phyloP scores from a whole-genome alignment of 176 grass and related monocot genomes.

The Carex cristatella region DNA sequence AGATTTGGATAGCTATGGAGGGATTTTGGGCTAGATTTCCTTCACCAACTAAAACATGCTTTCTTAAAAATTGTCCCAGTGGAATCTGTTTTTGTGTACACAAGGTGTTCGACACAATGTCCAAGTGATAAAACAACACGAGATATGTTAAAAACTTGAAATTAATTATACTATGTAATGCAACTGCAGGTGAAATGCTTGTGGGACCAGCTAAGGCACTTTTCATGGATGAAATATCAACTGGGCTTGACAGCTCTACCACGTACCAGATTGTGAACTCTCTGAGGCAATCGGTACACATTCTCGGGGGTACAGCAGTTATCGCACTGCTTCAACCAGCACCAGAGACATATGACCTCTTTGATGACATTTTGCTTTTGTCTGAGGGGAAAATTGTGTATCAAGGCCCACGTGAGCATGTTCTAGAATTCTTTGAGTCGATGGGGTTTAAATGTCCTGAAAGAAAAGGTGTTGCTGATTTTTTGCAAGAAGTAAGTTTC shows the following conservation, averaged over 20 bases:
- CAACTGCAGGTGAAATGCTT: constrained; percentile 82
- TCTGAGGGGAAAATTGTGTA: constrained; percentile 90
- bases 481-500: constrained; percentile 83
- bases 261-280: constrained; percentile 89
- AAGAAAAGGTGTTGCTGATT: constrained; percentile 88
- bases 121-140: neutral
- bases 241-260: constrained; percentile 86
- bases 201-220: constrained; percentile 88
- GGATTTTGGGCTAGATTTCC: neutral
- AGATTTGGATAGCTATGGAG: neutral
- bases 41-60: neutral
- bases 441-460: constrained; percentile 95
- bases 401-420: constrained; percentile 73
- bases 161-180: neutral
- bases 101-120: neutral
- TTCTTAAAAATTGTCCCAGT: neutral
- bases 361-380: constrained; percentile 81
- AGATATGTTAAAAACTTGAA: neutral
- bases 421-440: constrained; percentile 70
- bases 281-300: constrained; percentile 77
- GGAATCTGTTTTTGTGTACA: neutral
- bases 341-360: constrained; percentile 82
- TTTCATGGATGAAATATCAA: constrained; percentile 98
- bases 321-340: constrained; percentile 90
- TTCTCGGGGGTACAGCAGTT: constrained; percentile 77